phyloP scores from a whole-genome alignment of 2,329 filamentous ascomycete genomes.

The Alternaria novae-zelandiae region DNA sequence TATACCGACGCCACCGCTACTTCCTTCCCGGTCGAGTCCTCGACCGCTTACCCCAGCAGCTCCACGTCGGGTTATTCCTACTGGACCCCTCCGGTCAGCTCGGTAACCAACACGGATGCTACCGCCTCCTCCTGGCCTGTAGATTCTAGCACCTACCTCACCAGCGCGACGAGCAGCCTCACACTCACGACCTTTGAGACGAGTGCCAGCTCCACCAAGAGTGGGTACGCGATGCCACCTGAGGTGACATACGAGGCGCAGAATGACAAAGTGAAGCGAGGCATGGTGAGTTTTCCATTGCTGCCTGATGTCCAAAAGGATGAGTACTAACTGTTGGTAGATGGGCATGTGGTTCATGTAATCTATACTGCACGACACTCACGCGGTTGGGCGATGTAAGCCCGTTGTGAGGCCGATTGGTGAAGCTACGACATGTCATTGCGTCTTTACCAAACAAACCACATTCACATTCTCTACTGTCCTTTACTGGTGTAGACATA shows the following conservation, averaged over 20 bases:
- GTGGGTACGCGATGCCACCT: constrained; percentile 2
- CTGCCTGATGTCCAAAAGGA: background rate
- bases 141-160: background rate
- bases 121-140: constrained; percentile 6
- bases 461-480: constrained; percentile 1
- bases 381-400: background rate
- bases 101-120: constrained; percentile 1
- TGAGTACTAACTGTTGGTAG: constrained; percentile 6
- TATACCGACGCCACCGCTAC: constrained; percentile 8
- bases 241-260: background rate
- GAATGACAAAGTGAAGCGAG: background rate
- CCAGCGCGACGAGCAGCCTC: background rate
- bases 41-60: background rate
- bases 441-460: background rate
- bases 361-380: background rate
- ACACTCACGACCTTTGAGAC: constrained; percentile 15
- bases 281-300: constrained; percentile 1
- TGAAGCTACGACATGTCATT: background rate
- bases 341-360: constrained; percentile 20
- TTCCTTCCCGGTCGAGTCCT: constrained; percentile 2
- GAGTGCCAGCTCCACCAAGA: constrained; percentile 12
- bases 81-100: background rate
- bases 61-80: background rate
- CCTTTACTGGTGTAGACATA: background rate
- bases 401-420: background rate